Percentiles rank a stretch among this genome's conserved stretches.
Conservation (phyloP, 139 green algal species). For the Mesotaenium endlicherianum region DNA sequence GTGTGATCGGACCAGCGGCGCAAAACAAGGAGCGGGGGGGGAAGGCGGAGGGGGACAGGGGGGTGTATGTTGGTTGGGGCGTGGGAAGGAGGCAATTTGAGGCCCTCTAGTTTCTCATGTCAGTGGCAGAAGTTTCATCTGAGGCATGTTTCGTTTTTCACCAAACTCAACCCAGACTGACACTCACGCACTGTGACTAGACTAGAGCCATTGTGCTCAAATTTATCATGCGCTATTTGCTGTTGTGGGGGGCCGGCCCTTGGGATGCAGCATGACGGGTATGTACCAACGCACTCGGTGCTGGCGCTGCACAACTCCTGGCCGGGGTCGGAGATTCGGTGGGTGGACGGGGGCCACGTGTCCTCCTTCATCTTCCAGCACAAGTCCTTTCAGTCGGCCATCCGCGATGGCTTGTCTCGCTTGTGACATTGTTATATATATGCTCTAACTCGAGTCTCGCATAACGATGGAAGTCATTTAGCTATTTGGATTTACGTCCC, state of each 20-base stretch:
- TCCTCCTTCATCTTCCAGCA: constrained; percentile 50
- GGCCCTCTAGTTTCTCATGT: background rate
- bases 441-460: too few species aligned
- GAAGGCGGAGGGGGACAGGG: background rate
- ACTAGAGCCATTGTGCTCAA: too few species aligned
- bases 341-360: constrained; percentile 47
- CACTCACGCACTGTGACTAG: too few species aligned
- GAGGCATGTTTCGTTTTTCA: too few species aligned
- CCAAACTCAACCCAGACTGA: too few species aligned
- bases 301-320: constrained; percentile 43
- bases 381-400: constrained; percentile 27
- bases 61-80: background rate
- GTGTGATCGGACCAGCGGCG: background rate
- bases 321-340: constrained; percentile 40
- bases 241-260: background rate
- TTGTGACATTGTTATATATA: constrained; percentile 16
- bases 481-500: too few species aligned
- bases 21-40: background rate
- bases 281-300: constrained; percentile 43
- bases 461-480: too few species aligned
- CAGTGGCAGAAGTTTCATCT: background rate
- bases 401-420: constrained; percentile 34
- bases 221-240: too few species aligned
- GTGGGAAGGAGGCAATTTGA: background rate
- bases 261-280: constrained; percentile 40